phyloP scores from a whole-genome alignment of 352 stramenopile species.

The Chrysophaeum taylorii region DNA sequence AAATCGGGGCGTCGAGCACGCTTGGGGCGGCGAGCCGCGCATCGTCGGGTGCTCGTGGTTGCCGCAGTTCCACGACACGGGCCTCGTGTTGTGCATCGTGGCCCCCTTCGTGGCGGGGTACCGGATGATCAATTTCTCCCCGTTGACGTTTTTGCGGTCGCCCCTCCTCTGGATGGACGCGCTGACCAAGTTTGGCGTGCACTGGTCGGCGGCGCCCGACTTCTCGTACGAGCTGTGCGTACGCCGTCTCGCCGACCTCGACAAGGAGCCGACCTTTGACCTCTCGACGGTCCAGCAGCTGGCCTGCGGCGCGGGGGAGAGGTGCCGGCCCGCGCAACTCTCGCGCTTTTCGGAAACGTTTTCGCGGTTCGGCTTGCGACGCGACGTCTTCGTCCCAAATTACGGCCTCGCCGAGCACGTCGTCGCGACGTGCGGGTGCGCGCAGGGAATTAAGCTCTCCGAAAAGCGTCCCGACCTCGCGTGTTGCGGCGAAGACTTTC shows the following conservation, averaged over 20 bases:
- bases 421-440: slow-evolving; percentile 36
- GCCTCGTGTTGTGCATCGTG: slow-evolving; percentile 39
- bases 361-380: slow-evolving; percentile 38
- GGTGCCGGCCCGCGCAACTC: not conserved
- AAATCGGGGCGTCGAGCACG: slow-evolving; percentile 38
- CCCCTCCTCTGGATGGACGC: slow-evolving; percentile 88
- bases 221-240: slow-evolving; percentile 80
- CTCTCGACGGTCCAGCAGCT: not conserved
- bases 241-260: slow-evolving; percentile 36
- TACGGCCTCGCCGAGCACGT: slow-evolving; percentile 87
- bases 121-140: slow-evolving; percentile 66
- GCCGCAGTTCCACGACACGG: slow-evolving; percentile 93
- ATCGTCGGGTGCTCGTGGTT: slow-evolving; percentile 82
- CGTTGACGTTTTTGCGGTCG: slow-evolving; percentile 87
- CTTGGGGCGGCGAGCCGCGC: slow-evolving; percentile 55
- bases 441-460: not conserved
- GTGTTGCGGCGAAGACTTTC: slow-evolving; percentile 49
- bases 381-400: slow-evolving; percentile 68
- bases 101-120: slow-evolving; percentile 7
- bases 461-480: slow-evolving; percentile 44
- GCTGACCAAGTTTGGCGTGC: slow-evolving; percentile 38
- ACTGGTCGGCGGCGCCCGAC: slow-evolving; percentile 56
- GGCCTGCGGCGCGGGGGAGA: slow-evolving; percentile 4
- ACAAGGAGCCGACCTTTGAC: not conserved
- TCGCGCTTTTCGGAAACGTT: not conserved